A percentile compares a stretch with the other conserved stretches of the same genome.
Evolutionary conservation across 2,329 filamentous ascomycete genomes (phyloP).

Genomic region (Nigrograna mackinnonii): DNA sequence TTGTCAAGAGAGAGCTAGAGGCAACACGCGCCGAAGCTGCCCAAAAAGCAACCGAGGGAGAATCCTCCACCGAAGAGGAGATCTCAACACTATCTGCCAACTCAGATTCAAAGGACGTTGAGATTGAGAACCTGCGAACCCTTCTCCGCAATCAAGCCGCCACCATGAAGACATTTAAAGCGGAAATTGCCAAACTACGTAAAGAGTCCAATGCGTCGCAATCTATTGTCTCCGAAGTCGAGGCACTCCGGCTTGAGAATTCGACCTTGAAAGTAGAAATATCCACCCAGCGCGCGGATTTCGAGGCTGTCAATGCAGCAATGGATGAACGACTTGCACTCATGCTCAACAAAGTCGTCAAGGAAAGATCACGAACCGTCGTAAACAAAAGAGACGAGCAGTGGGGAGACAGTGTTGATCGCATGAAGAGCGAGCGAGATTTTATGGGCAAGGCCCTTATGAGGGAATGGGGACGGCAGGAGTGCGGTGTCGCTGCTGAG

Average conservation of each 20-base stretch:
- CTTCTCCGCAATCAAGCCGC: conserved; percentile 29
- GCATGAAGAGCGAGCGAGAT: conserved; percentile 28
- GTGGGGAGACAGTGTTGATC: conserved; percentile 31
- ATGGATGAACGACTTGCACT: conserved; percentile 37
- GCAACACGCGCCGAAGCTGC: conserved; percentile 18
- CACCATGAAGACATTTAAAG: conserved; percentile 26
- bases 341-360: conserved; percentile 30
- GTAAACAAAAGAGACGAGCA: conserved; percentile 36
- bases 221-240: conserved; percentile 3
- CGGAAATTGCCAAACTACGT: conserved; percentile 16
- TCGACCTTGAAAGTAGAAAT: conserved; percentile 9
- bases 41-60: conserved; percentile 11
- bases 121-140: conserved; percentile 28
- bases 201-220: conserved; percentile 15
- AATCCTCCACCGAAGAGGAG: conserved; percentile 16
- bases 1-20: conserved; percentile 20
- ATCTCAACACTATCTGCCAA: conserved; percentile 10
- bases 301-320: conserved; percentile 31
- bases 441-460: conserved; percentile 34
- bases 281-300: conserved; percentile 23
- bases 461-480: conserved; percentile 41
- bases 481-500: conserved; percentile 29
- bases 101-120: conserved; percentile 21
- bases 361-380: conserved; percentile 31
- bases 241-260: conserved; percentile 19